Conservation (phyloP, 352 stramenopile species). For the Sclerospora graminicola region DNA sequence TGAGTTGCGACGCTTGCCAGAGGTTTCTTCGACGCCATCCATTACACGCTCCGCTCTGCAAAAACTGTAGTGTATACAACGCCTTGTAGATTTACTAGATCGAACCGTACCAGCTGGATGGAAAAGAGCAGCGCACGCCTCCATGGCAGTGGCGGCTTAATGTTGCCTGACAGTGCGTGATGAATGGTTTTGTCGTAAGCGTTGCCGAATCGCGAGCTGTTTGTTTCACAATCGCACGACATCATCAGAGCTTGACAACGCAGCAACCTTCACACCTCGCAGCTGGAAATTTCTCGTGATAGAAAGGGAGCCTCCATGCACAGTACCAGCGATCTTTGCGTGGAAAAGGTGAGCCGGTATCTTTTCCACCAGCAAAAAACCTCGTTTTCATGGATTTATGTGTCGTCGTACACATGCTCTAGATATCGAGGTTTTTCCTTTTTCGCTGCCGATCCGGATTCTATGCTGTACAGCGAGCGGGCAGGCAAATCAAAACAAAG, state of each 20-base stretch:
- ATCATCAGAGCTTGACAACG: slow-evolving; percentile 17
- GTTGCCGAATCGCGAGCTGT: slow-evolving; percentile 9
- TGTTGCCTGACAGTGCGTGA: neutral
- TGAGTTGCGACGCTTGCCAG: too few relatives aligned
- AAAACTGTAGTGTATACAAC: neutral
- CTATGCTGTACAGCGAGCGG: neutral
- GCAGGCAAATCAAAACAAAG: slow-evolving; percentile 13
- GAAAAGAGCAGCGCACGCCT: slow-evolving; percentile 11
- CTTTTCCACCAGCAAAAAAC: slow-evolving; percentile 8
- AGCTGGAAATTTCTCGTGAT: slow-evolving; percentile 17
- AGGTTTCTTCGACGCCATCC: too few relatives aligned
- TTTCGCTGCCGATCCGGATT: slow-evolving; percentile 3
- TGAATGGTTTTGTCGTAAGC: neutral
- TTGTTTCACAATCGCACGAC: slow-evolving; percentile 26
- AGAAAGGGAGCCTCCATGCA: neutral
- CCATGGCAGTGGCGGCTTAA: neutral
- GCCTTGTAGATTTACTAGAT: too few relatives aligned
- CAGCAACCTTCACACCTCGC: slow-evolving; percentile 29
- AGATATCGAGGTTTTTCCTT: slow-evolving; percentile 10
- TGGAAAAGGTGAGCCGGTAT: slow-evolving; percentile 9
- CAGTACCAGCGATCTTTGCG: neutral
- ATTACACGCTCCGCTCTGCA: too few relatives aligned
- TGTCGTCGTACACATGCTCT: neutral
- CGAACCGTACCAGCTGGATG: slow-evolving; percentile 12
- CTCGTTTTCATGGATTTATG: slow-evolving; percentile 1